Evolutionary conservation across 2,329 filamentous ascomycete species (phyloP), one percentile per base, ranked within the genome.

Genomic region (Exophiala aquamarina): DNA sequence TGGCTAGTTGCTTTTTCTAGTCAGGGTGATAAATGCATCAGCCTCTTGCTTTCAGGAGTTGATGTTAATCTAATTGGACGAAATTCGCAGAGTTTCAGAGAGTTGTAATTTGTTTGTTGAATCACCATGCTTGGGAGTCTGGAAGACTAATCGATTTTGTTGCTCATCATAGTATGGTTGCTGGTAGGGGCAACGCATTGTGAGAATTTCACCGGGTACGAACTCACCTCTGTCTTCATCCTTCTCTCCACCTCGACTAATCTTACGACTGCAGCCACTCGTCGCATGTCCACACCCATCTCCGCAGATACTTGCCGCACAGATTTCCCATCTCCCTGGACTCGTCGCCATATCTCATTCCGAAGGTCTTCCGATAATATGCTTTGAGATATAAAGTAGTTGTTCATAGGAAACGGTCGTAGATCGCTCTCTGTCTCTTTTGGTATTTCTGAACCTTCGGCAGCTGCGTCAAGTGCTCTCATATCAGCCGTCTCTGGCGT

Each of bases 141-240:
- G 96, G 78, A 94, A 95, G 92, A 97, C 92, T 96, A 95, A 97
- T 96, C 92, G 92, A 82, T 84, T 82, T 74, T 68, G 78, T 81
- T 72, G 76, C 79, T 88, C 84, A 87, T 87, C 83, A 86, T 75
- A 11, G 6, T 6, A 26, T 26, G 6, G 23, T 11, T 26, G 23
- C 23, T 26, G 6, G n/a, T 51, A 52, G 45, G 18, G 33, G 26
- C 23, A 14, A 37, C 9, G 9, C 23, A 48, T 46, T 38, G 41
- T 38, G 36, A 53, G 31, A 33, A 17, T 17, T n/a, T 10, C 9
- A 39, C 32, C 37, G 45, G 32, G 43, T 32, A 15, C 49, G 32
- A 23, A 73, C 88, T 77, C 78, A 95, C 91, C 75, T 91, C 76
- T 60, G 74, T 67, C 54, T 78, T 66, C 88, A 85, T 90, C 57